Evolutionary conservation across 768 basidiomycete genomes (phyloP).

Genomic region (Leccinum broughii): DNA sequence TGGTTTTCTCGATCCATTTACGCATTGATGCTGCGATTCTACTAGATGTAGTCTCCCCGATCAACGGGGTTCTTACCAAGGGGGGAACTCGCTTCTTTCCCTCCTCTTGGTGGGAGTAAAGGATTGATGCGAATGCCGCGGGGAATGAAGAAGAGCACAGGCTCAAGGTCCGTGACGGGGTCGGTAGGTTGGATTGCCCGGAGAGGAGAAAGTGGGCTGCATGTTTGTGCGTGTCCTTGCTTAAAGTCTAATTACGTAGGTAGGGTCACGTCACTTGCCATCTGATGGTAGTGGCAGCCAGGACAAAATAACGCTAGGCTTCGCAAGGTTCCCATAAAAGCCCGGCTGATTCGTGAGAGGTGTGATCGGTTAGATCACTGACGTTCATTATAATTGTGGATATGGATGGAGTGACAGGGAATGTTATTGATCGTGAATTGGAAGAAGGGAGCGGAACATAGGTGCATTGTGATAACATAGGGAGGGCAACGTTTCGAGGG

Average conservation of each 20-base stretch:
- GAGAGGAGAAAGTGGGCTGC: slow-evolving; percentile 22
- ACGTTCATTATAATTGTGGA: slow-evolving; percentile 18
- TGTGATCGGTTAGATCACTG: slow-evolving; percentile 14
- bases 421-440: slow-evolving; percentile 26
- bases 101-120: slow-evolving; percentile 12
- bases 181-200: slow-evolving; percentile 15
- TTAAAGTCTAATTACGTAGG: slow-evolving; percentile 41
- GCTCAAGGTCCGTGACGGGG: slow-evolving; percentile 27
- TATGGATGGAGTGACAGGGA: slow-evolving; percentile 18
- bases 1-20: slow-evolving; percentile 7
- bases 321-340: slow-evolving; percentile 16
- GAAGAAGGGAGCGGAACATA: slow-evolving; percentile 16
- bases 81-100: slow-evolving; percentile 13
- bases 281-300: slow-evolving; percentile 23
- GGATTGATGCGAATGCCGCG: slow-evolving; percentile 32
- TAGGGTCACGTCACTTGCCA: slow-evolving; percentile 33
- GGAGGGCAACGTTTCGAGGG: slow-evolving; percentile 9
- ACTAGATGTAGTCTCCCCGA: slow-evolving; percentile 14
- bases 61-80: slow-evolving; percentile 19
- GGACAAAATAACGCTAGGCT: slow-evolving; percentile 10
- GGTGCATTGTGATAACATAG: slow-evolving; percentile 23
- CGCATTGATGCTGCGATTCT: slow-evolving; percentile 9
- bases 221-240: slow-evolving; percentile 33
- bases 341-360: slow-evolving; percentile 14
- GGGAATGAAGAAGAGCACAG: slow-evolving; percentile 24